Conservation (phyloP, 257 asterid species). For the Fraxinus pennsylvanica region DNA sequence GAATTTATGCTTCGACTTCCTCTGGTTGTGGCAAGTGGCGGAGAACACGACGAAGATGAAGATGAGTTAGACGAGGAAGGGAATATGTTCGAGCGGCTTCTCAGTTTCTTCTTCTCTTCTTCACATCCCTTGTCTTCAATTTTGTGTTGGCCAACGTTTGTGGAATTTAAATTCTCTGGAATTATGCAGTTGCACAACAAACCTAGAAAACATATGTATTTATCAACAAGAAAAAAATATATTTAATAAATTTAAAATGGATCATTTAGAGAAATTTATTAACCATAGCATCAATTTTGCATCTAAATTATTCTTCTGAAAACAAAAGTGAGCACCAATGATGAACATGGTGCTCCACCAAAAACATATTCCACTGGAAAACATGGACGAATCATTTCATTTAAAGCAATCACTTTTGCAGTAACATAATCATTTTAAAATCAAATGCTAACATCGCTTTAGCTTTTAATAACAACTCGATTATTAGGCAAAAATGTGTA, state of each 20-base stretch:
- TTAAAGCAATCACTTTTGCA: slow-evolving; percentile 2
- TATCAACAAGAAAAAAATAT: not conserved
- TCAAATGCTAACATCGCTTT: not conserved
- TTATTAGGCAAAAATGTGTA: not conserved
- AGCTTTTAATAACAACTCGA: not conserved
- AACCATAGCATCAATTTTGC: not conserved
- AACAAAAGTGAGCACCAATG: not conserved
- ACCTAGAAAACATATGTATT: slow-evolving; percentile 37
- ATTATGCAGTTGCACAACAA: slow-evolving; percentile 68
- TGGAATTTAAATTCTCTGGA: slow-evolving; percentile 43
- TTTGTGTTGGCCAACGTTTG: slow-evolving; percentile 54
- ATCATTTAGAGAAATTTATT: not conserved
- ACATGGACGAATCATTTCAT: not conserved
- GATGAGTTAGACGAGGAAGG: slow-evolving; percentile 26
- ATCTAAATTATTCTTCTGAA: not conserved
- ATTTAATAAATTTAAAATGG: not conserved
- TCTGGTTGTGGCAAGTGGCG: slow-evolving; percentile 33
- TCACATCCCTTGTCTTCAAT: slow-evolving; percentile 50
- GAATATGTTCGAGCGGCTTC: slow-evolving; percentile 44
- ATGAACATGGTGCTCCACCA: not conserved
- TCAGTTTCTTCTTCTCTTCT: slow-evolving; percentile 52
- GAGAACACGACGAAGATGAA: slow-evolving; percentile 25
- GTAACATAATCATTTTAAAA: not conserved
- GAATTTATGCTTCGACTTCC: slow-evolving; percentile 31
- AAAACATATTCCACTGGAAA: not conserved